Conservation (phyloP, 768 basidiomycete species). For the Coprinellus micaceus region DNA sequence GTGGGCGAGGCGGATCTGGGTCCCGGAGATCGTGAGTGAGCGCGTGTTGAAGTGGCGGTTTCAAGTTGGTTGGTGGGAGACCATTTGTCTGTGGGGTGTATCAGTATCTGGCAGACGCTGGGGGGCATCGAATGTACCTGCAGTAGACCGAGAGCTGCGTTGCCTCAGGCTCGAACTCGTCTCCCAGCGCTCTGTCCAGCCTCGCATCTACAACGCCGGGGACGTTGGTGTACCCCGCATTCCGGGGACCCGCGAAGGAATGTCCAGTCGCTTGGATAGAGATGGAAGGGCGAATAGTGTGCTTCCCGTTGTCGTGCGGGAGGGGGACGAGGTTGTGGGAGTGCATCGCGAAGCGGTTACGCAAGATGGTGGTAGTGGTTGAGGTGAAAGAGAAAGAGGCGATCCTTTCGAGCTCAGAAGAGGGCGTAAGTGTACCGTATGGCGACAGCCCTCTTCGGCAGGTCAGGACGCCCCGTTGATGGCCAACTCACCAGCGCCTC, state of each 20-base stretch:
- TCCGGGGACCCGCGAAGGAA: neutral
- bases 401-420: too few species aligned
- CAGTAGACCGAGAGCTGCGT: neutral
- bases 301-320: neutral
- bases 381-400: too few species aligned
- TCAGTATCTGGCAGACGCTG: neutral
- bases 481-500: too few species aligned
- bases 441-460: too few species aligned
- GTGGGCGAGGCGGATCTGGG: conserved; percentile 6
- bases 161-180: neutral
- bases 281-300: neutral
- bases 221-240: neutral
- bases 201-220: neutral
- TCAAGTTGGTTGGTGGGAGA: conserved; percentile 19
- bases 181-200: neutral
- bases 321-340: neutral
- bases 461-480: too few species aligned
- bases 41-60: conserved; percentile 20
- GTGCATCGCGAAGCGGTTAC: neutral
- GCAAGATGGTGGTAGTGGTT: too few species aligned
- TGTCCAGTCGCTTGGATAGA: neutral
- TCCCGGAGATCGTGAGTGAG: conserved; percentile 15
- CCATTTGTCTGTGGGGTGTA: conserved; percentile 11
- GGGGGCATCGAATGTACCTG: too few species aligned
- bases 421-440: too few species aligned